A percentile compares a stretch with the other conserved stretches of the same genome.
Evolutionary conservation across 352 stramenopile species (phyloP).

Genomic region (Pythium grandisporangium): DNA sequence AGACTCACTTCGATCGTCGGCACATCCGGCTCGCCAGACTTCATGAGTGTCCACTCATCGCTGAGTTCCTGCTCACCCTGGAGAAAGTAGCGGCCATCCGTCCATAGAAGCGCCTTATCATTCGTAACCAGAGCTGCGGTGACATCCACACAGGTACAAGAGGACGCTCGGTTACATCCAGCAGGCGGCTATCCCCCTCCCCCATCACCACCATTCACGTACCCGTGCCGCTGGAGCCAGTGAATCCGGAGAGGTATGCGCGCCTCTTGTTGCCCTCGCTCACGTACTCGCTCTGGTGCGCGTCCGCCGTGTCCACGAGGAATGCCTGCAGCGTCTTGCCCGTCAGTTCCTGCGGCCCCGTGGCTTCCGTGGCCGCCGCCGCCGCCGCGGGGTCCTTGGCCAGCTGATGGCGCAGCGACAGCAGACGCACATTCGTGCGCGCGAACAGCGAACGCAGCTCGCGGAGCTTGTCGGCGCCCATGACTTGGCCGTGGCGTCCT

Average conservation of each 20-base stretch:
- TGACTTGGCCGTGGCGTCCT: too few species aligned
- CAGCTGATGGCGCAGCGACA: constrained; percentile 49
- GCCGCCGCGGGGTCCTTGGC: constrained; percentile 22
- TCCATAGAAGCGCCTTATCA: constrained; percentile 94
- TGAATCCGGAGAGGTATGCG: constrained; percentile 95
- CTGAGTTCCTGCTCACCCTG: constrained; percentile 94
- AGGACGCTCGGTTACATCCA: too few species aligned
- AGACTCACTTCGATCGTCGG: constrained; percentile 83
- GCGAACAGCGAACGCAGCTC: constrained; percentile 55
- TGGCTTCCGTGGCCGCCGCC: constrained; percentile 1
- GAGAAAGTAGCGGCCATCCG: constrained; percentile 97
- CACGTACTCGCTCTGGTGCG: constrained; percentile 98
- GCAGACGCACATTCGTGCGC: constrained; percentile 51
- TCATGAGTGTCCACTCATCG: constrained; percentile 94
- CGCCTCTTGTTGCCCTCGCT: constrained; percentile 93
- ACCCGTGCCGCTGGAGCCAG: constrained; percentile 94
- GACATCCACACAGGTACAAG: not conserved
- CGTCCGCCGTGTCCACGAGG: constrained; percentile 94
- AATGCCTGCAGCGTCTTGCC: constrained; percentile 79
- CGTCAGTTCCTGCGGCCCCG: constrained; percentile 21
- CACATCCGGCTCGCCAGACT: constrained; percentile 86
- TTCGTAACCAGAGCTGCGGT: constrained; percentile 68
- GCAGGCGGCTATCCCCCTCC: too few species aligned
- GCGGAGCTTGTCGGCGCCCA: constrained; percentile 43
- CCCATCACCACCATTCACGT: constrained; percentile 1